phyloP scores from a whole-genome alignment of 345 rosid genomes.

The Lepidium sativum region DNA sequence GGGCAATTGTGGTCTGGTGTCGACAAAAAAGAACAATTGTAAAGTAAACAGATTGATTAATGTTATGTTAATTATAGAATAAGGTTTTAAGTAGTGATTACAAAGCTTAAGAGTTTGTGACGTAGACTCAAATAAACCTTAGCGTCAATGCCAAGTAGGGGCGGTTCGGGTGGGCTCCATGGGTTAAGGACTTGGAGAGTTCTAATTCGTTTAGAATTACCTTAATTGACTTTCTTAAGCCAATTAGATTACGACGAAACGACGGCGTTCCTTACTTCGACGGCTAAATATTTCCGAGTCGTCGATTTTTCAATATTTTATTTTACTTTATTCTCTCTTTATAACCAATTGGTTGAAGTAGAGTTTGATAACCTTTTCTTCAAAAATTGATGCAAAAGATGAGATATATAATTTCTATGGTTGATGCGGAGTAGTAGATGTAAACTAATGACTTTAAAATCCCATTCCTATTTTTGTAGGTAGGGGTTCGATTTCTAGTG shows the following conservation, averaged over 20 bases:
- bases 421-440: too few relatives aligned
- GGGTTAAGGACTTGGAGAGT: background rate
- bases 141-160: slow-evolving; percentile 21
- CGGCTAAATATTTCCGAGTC: background rate
- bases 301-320: background rate
- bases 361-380: too few relatives aligned
- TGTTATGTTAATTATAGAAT: background rate
- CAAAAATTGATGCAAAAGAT: too few relatives aligned
- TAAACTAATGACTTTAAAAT: too few relatives aligned
- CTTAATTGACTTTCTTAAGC: background rate
- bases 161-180: slow-evolving; percentile 5
- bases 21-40: too few relatives aligned
- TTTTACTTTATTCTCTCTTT: too few relatives aligned
- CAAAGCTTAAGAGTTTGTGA: background rate
- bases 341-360: too few relatives aligned
- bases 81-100: background rate
- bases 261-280: background rate
- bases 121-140: background rate
- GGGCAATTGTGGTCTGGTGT: too few relatives aligned
- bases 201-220: background rate
- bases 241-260: background rate
- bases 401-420: too few relatives aligned
- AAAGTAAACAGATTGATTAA: too few relatives aligned
- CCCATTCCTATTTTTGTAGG: too few relatives aligned
- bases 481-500: too few relatives aligned